Conservation (phyloP, 495 filamentous ascomycete species). For the Bombardia bombarda region DNA sequence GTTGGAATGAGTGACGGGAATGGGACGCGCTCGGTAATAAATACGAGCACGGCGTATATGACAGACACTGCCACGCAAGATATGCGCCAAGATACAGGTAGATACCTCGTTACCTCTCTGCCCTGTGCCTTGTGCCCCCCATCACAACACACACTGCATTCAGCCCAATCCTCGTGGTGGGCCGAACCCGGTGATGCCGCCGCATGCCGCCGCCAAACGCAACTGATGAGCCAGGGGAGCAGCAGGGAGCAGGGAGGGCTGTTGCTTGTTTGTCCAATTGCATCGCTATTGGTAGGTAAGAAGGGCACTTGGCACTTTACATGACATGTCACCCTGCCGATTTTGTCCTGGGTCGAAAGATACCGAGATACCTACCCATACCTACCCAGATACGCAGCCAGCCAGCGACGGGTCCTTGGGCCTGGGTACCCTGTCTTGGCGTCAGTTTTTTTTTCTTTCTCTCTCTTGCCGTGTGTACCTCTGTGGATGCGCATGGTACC, state of each 20-base stretch:
- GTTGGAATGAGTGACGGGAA: too few species aligned
- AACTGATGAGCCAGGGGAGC: neutral
- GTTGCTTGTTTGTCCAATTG: neutral
- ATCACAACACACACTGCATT: too few species aligned
- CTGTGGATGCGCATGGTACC: too few species aligned
- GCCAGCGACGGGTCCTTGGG: neutral
- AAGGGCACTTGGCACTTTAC: too few species aligned
- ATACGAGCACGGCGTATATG: too few species aligned
- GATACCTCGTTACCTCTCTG: neutral
- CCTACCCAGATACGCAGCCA: neutral
- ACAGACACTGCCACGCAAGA: neutral
- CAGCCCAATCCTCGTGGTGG: too few species aligned
- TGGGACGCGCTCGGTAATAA: too few species aligned
- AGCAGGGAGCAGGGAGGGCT: too few species aligned
- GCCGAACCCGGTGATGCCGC: neutral
- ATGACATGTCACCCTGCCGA: neutral
- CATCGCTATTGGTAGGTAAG: neutral
- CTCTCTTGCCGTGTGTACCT: too few species aligned
- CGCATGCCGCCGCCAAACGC: neutral
- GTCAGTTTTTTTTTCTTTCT: neutral
- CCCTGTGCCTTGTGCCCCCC: too few species aligned
- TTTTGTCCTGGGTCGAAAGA: too few species aligned
- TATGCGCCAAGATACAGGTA: neutral
- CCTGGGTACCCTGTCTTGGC: neutral
- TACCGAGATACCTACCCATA: neutral